Percentiles rank a stretch among this genome's conserved stretches.
These are phyloP conservation scores for Haematococcus sp. DNA, from an alignment of 139 green algal genomes.

Conservation along the genomic window DNA sequence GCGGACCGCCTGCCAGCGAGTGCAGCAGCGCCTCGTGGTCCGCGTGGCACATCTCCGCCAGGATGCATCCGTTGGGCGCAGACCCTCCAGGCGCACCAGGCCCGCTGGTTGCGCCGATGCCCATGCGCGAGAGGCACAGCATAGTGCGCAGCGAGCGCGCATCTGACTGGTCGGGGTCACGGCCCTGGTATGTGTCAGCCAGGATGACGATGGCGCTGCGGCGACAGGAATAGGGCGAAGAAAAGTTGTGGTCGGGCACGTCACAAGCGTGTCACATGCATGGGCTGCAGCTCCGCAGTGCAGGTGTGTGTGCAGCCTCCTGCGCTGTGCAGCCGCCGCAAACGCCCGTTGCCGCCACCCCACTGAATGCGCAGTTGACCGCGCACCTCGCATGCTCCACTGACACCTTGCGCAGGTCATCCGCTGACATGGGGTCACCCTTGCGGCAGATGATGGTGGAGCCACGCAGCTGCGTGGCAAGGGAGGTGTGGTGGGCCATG, in stretches of 20 bases:
- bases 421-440: background rate
- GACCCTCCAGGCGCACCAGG: background rate
- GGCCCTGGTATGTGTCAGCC: background rate
- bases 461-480: conserved; percentile 1
- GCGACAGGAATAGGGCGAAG: background rate
- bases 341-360: too few relatives aligned
- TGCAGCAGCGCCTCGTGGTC: conserved; percentile 2
- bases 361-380: background rate
- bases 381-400: conserved; percentile 1
- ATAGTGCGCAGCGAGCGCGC: background rate
- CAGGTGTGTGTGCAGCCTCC: too few relatives aligned
- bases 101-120: background rate
- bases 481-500: too few relatives aligned
- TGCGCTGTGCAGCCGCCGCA: too few relatives aligned
- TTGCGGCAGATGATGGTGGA: background rate
- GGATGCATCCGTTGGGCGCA: background rate
- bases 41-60: background rate
- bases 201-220: background rate
- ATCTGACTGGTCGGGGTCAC: background rate
- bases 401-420: conserved; percentile 4
- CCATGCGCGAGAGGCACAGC: background rate
- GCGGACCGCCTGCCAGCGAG: background rate
- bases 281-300: too few relatives aligned
- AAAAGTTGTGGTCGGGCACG: too few relatives aligned
- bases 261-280: too few relatives aligned